Base-by-base conservation (phyloP, 257 asterid genomes). In the Schizonepeta tenuifolia region DNA sequence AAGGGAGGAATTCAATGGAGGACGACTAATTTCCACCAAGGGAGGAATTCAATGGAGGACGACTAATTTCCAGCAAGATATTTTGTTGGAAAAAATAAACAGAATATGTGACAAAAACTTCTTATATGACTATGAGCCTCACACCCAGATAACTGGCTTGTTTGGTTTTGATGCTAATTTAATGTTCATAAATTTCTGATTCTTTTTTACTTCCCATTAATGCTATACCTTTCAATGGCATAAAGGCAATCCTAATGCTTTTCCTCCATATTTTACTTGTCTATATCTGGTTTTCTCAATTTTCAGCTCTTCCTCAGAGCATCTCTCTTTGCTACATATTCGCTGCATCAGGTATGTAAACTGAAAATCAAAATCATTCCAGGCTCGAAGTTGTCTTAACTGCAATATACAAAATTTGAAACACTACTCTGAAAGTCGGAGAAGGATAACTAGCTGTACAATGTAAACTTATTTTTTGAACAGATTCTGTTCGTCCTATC, bases 31-130 rank as follows among this genome's bases (percentile, higher is more conserved):
- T n/a, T n/a, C n/a, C n/a, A 85, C 26, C 77, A 70, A 64, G 61
- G 43, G 26, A 78, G 76, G 73, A 71, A 77, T 56, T 24, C 77
- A 28, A 80, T 75, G 87, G 88, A 79, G 69, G 83, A 77, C 60
- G 86, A 83, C 49, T 38, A 38, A 38, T 59, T 58, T 40, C 61
- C 46, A 38, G 22, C 69, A 69, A 49, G 56, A 9, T 26, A 33
- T 18, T 74, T 33, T 50, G 73, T 44, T 66, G 38, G 69, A 5
- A 54, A 65, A 17, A 7, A 64, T 22, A 53, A 58, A 59, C 61
- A 55, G 7, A 13, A 17, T 63, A 59, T 55, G 35, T 55, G 53
- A 24, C 50, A 35, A 9, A 40, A 55, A 18, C 28, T 51, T 22
- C 40, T 69, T 69, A 2, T 24, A 24, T 24, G n/a, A n/a, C n/a